Conservation (phyloP, 345 rosid species). For the Eutrema heterophyllum region DNA sequence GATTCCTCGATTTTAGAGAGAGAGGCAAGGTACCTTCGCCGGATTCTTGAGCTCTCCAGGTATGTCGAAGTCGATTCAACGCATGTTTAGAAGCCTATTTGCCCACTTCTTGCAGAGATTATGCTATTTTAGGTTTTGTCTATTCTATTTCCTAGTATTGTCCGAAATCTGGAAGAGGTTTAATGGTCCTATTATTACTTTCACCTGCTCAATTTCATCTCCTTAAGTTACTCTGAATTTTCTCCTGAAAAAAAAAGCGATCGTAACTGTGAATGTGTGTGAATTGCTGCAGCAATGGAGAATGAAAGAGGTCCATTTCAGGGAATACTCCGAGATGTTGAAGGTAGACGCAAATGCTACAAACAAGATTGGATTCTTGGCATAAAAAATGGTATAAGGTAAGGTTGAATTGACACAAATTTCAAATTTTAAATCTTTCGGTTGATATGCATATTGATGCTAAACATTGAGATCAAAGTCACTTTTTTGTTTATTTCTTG, state of each 20-base stretch:
- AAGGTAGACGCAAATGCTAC: slow-evolving; percentile 58
- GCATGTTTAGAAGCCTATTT: background rate
- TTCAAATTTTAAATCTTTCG: background rate
- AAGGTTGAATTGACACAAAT: background rate
- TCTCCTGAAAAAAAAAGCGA: background rate
- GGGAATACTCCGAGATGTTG: slow-evolving; percentile 59
- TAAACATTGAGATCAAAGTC: background rate
- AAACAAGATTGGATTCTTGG: slow-evolving; percentile 63
- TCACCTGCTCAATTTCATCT: background rate
- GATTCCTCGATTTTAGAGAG: background rate
- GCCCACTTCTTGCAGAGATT: background rate
- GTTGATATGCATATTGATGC: background rate
- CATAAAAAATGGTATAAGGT: slow-evolving; percentile 50
- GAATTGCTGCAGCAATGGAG: slow-evolving; percentile 46
- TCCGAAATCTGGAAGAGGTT: background rate
- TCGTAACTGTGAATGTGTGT: background rate
- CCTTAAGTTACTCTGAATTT: background rate
- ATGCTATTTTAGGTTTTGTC: background rate
- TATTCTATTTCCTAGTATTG: background rate
- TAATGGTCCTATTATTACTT: too few species aligned
- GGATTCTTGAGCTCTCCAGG: slow-evolving; percentile 23
- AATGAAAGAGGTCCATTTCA: slow-evolving; percentile 47
- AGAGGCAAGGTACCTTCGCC: background rate
- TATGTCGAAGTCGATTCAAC: background rate
- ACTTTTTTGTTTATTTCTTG: background rate